These are phyloP conservation scores for Thymus mandschuricus DNA, from an alignment of 257 asterid species.

Conservation along the genomic window DNA sequence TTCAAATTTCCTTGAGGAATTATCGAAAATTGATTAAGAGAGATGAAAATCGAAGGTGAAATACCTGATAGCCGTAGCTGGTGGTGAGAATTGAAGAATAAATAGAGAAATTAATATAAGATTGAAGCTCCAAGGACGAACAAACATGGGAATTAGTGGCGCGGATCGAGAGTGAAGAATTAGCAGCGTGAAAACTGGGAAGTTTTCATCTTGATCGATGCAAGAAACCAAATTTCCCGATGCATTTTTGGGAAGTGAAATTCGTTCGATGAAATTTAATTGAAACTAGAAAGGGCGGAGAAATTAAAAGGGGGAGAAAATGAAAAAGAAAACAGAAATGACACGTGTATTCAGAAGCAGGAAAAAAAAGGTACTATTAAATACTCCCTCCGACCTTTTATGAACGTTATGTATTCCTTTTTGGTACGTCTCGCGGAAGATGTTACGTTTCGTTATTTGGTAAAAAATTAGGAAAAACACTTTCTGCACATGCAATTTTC, in stretches of 20 bases:
- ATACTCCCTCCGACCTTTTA: too few relatives aligned
- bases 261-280: background rate
- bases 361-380: too few relatives aligned
- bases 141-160: constrained; percentile 25
- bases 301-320: too few relatives aligned
- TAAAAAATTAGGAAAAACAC: too few relatives aligned
- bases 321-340: too few relatives aligned
- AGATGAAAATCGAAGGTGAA: background rate
- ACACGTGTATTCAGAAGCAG: too few relatives aligned
- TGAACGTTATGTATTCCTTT: too few relatives aligned
- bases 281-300: background rate
- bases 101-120: constrained; percentile 32
- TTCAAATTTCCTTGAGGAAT: background rate
- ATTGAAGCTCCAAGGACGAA: background rate
- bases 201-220: constrained; percentile 27
- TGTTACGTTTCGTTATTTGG: too few relatives aligned
- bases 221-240: constrained; percentile 7
- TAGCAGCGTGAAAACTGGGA: constrained; percentile 5
- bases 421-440: too few relatives aligned
- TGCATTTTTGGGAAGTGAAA: background rate
- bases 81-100: constrained; percentile 39
- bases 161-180: constrained; percentile 20
- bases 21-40: background rate
- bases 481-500: too few relatives aligned
- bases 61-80: constrained; percentile 65